Evolutionary conservation across 2,329 filamentous ascomycete genomes (phyloP).

Genomic region (Aspergillus ruber): DNA sequence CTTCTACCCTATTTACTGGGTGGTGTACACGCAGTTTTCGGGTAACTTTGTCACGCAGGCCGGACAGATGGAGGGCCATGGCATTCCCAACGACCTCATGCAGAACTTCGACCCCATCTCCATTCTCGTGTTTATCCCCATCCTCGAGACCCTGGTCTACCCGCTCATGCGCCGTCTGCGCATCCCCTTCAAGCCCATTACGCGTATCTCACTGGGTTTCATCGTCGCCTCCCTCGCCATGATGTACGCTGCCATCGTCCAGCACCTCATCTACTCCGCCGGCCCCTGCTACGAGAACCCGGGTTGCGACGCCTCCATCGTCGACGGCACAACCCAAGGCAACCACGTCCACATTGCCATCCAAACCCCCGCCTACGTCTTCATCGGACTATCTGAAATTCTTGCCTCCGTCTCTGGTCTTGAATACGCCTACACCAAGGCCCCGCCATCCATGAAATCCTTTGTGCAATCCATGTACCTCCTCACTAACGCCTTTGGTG

Average conservation of each 20-base stretch:
- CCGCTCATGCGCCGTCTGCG: constrained; percentile 58
- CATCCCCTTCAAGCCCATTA: constrained; percentile 67
- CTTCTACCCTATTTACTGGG: constrained; percentile 64
- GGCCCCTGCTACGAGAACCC: constrained; percentile 47
- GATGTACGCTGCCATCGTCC: constrained; percentile 55
- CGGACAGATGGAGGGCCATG: constrained; percentile 56
- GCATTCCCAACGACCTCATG: constrained; percentile 71
- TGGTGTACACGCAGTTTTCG: constrained; percentile 62
- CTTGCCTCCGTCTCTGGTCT: constrained; percentile 61
- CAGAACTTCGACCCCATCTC: constrained; percentile 70
- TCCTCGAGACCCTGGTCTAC: constrained; percentile 64
- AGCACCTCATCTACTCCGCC: constrained; percentile 50
- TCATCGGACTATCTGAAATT: constrained; percentile 49
- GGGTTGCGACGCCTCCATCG: constrained; percentile 24
- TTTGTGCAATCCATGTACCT: constrained; percentile 53
- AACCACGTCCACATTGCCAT: constrained; percentile 41
- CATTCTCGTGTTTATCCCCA: constrained; percentile 67
- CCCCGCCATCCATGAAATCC: constrained; percentile 62
- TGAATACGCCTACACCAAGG: constrained; percentile 69
- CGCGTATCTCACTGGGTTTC: constrained; percentile 67
- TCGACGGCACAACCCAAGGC: constrained; percentile 27
- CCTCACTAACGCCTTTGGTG: constrained; percentile 53
- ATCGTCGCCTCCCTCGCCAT: constrained; percentile 56
- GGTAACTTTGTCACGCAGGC: constrained; percentile 63
- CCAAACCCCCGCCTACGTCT: constrained; percentile 40